Base-by-base conservation (phyloP, 805 yeast genomes). In the Myxozyma melibiosi region DNA sequence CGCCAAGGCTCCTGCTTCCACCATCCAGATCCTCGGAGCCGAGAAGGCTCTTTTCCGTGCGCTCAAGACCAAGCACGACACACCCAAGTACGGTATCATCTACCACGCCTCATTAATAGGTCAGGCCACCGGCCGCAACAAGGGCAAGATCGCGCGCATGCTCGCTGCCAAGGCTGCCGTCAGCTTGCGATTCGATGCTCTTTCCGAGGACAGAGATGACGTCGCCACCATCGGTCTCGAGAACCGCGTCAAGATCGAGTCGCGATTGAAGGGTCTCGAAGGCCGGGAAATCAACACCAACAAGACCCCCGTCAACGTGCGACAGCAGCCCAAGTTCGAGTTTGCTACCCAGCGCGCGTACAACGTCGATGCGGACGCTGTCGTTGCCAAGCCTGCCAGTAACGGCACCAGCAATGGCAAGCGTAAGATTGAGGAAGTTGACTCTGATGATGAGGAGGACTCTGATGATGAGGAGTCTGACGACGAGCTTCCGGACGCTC, bases 41-140 rank as follows among this genome's bases (percentile, higher is more conserved):
- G 99, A 94, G 79, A 94, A 94, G 83, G 99, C 99, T 41, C 80
- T 94, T 61, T 94, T 94, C 83, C 86, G 99, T 80, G 99, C 99
- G 62, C 84, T 94, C 71, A 94, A 94, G 81, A 94, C 99, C 58
- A 94, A 94, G 77, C 97, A 91, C 70, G 96, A 94, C 75, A 94
- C 99, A 62, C 99, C 99, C 72, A 94, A 94, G 76, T 94, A 94
- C 72, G 99, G 99, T 79, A 80, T 94, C 69, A 80, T 94, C 67
- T 94, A 94, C 80, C 98, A 94, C 73, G 96, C 98, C 57, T 89
- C 97, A 30, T 80, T 94, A 64, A 95, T 94, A 66, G 99, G 99
- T 65, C 97, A 92, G 80, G 99, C 99, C 57, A 82, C 96, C 50
- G 97, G 97, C 76, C 88, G 88, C 77, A 94, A 94, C 80, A 94